Percentiles rank a stretch among this genome's conserved stretches.
phyloP scores from a whole-genome alignment of 768 basidiomycete species.

The Filobasidium floriforme region DNA sequence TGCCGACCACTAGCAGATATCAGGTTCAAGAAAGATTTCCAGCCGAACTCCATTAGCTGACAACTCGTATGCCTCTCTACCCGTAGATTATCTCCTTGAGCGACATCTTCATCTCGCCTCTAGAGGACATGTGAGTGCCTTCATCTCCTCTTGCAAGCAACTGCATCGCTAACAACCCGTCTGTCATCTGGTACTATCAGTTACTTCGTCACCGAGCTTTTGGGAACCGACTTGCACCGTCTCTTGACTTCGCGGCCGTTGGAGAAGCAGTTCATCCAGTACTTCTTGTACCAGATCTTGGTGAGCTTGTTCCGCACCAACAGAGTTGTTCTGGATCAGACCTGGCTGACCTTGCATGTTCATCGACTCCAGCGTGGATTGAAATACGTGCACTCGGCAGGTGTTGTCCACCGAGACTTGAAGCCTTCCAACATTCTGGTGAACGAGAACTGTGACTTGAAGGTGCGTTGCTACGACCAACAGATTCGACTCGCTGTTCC shows the following conservation, averaged over 20 bases:
- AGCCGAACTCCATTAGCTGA: not conserved
- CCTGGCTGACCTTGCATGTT: not conserved
- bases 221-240: constrained; percentile 96
- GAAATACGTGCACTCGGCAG: constrained; percentile 98
- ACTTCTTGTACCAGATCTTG: constrained; percentile 97
- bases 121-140: constrained; percentile 82
- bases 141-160: not conserved
- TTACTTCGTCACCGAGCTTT: constrained; percentile 97
- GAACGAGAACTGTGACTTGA: constrained; percentile 98
- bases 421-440: constrained; percentile 99
- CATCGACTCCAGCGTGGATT: constrained; percentile 65
- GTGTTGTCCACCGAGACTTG: constrained; percentile 95
- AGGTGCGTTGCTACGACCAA: constrained; percentile 56
- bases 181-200: constrained; percentile 48
- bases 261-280: constrained; percentile 99
- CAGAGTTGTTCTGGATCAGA: not conserved
- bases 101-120: constrained; percentile 99
- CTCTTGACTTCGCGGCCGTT: constrained; percentile 90
- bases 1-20: too few relatives aligned
- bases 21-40: too few relatives aligned
- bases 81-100: constrained; percentile 89
- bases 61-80: not conserved
- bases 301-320: constrained; percentile 52
- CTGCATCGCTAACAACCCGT: constrained; percentile 4
- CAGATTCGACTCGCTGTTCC: constrained; percentile 2